Percentiles rank a stretch among this genome's conserved stretches.
Conservation (phyloP, 2,329 filamentous ascomycete genomes). For the Clonostachys chloroleuca region DNA sequence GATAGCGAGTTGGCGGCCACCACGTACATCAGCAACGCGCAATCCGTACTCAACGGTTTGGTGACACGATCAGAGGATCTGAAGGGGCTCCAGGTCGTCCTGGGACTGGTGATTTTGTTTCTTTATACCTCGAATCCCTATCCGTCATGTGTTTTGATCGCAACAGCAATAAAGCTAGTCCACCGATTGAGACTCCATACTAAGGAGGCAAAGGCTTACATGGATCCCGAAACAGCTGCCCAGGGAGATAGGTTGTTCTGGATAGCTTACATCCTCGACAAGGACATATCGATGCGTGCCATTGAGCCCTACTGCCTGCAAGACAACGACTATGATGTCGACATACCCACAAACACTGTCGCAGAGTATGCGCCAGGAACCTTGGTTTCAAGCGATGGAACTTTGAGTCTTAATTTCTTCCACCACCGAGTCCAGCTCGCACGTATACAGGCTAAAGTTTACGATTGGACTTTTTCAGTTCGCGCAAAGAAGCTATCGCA, state of each 20-base stretch:
- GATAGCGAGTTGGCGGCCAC: background rate
- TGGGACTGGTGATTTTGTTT: background rate
- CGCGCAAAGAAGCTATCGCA: background rate
- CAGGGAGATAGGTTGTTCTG: background rate
- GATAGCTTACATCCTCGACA: slow-evolving; percentile 1
- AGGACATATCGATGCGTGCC: background rate
- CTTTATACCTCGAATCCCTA: background rate
- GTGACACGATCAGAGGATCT: background rate
- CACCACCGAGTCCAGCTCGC: slow-evolving; percentile 2
- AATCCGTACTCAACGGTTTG: background rate
- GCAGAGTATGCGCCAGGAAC: background rate
- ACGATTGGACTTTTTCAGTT: slow-evolving; percentile 1
- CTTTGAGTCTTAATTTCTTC: slow-evolving; percentile 3
- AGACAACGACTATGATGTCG: slow-evolving; percentile 1
- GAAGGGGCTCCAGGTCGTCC: slow-evolving; percentile 1
- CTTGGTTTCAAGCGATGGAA: background rate
- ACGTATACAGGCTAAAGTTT: slow-evolving; percentile 4
- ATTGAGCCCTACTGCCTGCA: slow-evolving; percentile 1
- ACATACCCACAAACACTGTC: background rate
- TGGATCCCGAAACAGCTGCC: background rate
- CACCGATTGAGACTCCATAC: background rate
- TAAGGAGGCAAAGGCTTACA: background rate
- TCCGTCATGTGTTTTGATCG: slow-evolving; percentile 1
- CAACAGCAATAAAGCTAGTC: slow-evolving; percentile 1
- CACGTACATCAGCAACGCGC: background rate